Conservation (phyloP, 176 grass and related monocot genomes). For the Rhipidocladum racemiflorum region DNA sequence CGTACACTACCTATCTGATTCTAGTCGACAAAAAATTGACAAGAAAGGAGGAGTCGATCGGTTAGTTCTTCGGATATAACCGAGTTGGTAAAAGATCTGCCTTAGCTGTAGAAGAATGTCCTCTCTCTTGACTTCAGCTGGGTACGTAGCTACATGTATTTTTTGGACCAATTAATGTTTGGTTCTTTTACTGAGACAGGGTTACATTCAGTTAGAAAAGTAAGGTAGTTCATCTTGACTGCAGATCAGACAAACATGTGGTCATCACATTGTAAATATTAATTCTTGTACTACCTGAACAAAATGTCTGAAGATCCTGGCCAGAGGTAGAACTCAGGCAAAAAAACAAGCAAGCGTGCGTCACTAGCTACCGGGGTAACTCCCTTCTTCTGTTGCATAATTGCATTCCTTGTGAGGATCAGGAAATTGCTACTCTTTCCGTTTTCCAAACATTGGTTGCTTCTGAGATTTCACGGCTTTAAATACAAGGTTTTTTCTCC, state of each 20-base stretch:
- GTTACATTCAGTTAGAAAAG: not conserved
- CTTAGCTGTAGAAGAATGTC: not conserved
- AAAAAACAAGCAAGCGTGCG: no score
- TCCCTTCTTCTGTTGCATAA: no score
- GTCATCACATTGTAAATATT: not conserved
- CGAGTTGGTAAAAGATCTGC: constrained; percentile 1
- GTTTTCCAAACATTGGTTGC: no score
- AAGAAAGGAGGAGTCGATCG: not conserved
- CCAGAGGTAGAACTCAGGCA: no score
- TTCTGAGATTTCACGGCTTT: no score
- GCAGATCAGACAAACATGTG: not conserved
- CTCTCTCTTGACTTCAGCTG: not conserved
- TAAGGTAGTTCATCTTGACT: not conserved
- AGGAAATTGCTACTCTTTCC: no score
- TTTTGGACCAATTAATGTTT: constrained; percentile 20
- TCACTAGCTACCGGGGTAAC: no score
- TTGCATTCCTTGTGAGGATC: no score
- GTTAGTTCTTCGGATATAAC: not conserved
- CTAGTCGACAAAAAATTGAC: not conserved
- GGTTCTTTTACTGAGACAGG: constrained; percentile 1
- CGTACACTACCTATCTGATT: not conserved
- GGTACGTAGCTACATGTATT: not conserved
- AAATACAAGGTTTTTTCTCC: no score
- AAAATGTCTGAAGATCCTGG: no score
- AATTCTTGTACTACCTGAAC: not conserved